These are phyloP conservation scores for Suillus fuscotomentosus DNA, from an alignment of 768 basidiomycete species.

Conservation along the genomic window DNA sequence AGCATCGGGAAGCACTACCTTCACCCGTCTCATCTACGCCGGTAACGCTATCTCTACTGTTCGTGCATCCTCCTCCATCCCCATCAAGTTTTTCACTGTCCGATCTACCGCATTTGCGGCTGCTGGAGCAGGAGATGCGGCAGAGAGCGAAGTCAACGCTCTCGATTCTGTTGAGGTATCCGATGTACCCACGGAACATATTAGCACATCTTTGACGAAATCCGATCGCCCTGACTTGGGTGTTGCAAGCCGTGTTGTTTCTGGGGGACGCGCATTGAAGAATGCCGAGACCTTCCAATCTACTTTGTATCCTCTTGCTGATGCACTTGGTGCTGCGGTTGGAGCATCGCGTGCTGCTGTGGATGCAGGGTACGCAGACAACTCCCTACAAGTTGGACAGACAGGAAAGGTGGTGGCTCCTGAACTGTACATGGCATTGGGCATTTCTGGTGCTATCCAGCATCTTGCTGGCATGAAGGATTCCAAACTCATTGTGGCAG, in stretches of 20 bases:
- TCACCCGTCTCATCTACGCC: constrained; percentile 94
- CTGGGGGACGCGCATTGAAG: constrained; percentile 94
- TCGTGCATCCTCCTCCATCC: constrained; percentile 70
- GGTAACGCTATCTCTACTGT: constrained; percentile 97
- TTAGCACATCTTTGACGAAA: constrained; percentile 77
- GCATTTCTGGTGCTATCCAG: constrained; percentile 98
- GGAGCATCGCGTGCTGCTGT: constrained; percentile 98
- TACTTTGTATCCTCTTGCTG: constrained; percentile 88
- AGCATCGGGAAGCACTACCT: constrained; percentile 73
- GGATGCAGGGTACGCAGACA: constrained; percentile 97
- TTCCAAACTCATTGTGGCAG: constrained; percentile 94
- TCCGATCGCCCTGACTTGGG: constrained; percentile 93
- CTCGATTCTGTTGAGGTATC: constrained; percentile 63
- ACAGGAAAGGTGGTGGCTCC: constrained; percentile 99
- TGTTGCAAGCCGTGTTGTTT: constrained; percentile 84
- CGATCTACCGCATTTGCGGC: constrained; percentile 88
- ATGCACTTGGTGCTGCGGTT: constrained; percentile 90
- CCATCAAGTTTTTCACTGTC: constrained; percentile 93
- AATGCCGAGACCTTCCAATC: constrained; percentile 89
- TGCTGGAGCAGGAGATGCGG: constrained; percentile 45
- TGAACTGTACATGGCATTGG: constrained; percentile 92
- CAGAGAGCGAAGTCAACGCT: constrained; percentile 57
- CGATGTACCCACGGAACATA: constrained; percentile 52
- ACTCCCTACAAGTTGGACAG: constrained; percentile 98
- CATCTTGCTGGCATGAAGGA: constrained; percentile 99